Conservation (phyloP, 139 green algal species). For the Haematococcus sp. region DNA sequence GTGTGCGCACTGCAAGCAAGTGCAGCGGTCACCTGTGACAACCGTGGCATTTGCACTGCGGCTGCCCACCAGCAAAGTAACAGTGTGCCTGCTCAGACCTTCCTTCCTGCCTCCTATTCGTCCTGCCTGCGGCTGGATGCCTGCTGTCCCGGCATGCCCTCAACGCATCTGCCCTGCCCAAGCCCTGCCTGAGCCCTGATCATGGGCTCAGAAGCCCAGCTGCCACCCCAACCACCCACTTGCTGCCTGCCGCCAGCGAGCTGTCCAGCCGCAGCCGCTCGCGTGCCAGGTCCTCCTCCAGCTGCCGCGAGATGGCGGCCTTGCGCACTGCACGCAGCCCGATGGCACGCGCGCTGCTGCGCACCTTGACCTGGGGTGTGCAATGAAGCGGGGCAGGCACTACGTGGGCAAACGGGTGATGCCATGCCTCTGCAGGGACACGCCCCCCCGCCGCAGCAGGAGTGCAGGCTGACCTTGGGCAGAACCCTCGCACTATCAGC, state of each 20-base stretch:
- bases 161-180: no score
- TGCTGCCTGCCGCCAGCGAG: not conserved
- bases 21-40: no score
- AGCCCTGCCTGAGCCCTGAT: no score
- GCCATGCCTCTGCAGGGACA: not conserved
- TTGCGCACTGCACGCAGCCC: constrained; percentile 59
- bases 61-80: no score
- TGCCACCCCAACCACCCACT: not conserved
- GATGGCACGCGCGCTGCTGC: constrained; percentile 48
- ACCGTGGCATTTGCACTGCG: no score
- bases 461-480: not conserved
- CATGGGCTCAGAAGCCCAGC: no score
- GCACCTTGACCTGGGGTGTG: constrained; percentile 26
- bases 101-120: no score
- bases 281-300: constrained; percentile 49
- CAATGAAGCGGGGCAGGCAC: not conserved
- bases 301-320: constrained; percentile 46
- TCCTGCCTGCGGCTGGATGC: no score
- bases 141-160: no score
- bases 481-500: not conserved
- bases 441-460: not conserved
- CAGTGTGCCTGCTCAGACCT: no score
- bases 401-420: not conserved
- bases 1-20: no score
- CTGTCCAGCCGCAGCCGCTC: constrained; percentile 53